These are phyloP conservation scores for Terfezia claveryi DNA, from an alignment of 495 filamentous ascomycete genomes.

Conservation along the genomic window DNA sequence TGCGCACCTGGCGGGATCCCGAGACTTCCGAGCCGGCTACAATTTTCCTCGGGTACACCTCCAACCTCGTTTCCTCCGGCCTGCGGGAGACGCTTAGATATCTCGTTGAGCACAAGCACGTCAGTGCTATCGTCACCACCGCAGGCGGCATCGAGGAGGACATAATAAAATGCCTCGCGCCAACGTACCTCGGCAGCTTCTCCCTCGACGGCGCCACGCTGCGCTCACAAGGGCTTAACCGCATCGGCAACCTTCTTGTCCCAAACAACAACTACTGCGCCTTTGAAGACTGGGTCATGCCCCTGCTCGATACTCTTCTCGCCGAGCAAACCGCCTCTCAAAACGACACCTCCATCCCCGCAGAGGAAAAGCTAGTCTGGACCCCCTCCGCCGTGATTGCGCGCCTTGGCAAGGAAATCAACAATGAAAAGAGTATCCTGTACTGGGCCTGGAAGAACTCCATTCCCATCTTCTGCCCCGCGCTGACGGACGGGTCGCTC, in stretches of 20 bases:
- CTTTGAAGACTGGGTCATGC: conserved; percentile 93
- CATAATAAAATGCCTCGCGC: conserved; percentile 87
- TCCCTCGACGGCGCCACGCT: conserved; percentile 47
- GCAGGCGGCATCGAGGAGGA: conserved; percentile 97
- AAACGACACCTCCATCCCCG: conserved; percentile 18
- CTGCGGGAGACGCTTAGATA: conserved; percentile 78
- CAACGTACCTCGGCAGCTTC: conserved; percentile 82
- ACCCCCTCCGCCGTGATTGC: conserved; percentile 74
- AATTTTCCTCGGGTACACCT: conserved; percentile 92
- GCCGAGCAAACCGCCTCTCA: conserved; percentile 57
- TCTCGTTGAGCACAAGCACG: conserved; percentile 72
- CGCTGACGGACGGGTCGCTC: conserved; percentile 78
- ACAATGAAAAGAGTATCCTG: conserved; percentile 64
- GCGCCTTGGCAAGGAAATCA: conserved; percentile 74
- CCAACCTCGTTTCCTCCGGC: conserved; percentile 89
- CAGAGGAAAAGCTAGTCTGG: conserved; percentile 57
- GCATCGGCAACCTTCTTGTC: conserved; percentile 90
- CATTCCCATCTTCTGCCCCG: conserved; percentile 92
- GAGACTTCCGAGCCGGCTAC: conserved; percentile 55
- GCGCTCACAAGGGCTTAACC: conserved; percentile 65
- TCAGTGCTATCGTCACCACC: conserved; percentile 81
- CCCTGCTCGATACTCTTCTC: conserved; percentile 75
- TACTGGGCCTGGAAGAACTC: conserved; percentile 90
- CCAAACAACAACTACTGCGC: conserved; percentile 92
- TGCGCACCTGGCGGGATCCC: conserved; percentile 60